These are phyloP conservation scores for Tremellales sp. DNA, from an alignment of 1,284 basidiomycete genomes.

Conservation along the genomic window DNA sequence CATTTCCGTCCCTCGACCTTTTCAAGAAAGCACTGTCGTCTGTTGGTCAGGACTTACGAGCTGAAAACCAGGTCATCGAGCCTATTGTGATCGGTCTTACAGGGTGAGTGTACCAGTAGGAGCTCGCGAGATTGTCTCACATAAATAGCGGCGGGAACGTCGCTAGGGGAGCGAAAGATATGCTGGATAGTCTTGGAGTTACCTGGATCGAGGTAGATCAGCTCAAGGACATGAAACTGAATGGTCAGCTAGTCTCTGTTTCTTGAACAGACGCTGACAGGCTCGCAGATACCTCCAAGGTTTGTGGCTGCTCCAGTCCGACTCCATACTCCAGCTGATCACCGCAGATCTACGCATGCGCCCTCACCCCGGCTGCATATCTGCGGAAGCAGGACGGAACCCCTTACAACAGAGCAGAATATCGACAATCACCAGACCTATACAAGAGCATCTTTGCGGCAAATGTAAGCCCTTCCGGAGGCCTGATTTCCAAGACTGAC, in stretches of 20 bases:
- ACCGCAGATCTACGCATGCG: conserved; percentile 68
- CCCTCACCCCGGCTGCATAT: conserved; percentile 67
- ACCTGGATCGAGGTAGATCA: conserved; percentile 58
- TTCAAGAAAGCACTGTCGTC: conserved; percentile 59
- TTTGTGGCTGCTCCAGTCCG: too few relatives aligned
- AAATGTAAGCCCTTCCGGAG: conserved; percentile 52
- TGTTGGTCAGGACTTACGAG: conserved; percentile 62
- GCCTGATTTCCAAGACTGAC: background rate
- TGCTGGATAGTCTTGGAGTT: conserved; percentile 67
- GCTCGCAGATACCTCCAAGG: too few relatives aligned
- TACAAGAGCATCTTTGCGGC: conserved; percentile 67
- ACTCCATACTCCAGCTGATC: background rate
- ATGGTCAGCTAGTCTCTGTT: too few relatives aligned
- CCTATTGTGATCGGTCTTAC: conserved; percentile 78
- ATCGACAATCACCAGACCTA: conserved; percentile 63
- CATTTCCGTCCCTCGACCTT: conserved; percentile 59
- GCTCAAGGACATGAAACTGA: conserved; percentile 55
- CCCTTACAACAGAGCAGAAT: conserved; percentile 62
- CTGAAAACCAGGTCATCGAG: conserved; percentile 26
- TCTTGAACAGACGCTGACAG: too few relatives aligned
- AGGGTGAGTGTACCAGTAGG: conserved; percentile 54
- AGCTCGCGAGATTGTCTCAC: conserved; percentile 33
- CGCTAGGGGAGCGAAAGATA: conserved; percentile 65
- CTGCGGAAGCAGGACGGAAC: conserved; percentile 57
- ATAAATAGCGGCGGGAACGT: conserved; percentile 79